phyloP scores from a whole-genome alignment of 345 rosid genomes.

The Hibiscus tridactylites region DNA sequence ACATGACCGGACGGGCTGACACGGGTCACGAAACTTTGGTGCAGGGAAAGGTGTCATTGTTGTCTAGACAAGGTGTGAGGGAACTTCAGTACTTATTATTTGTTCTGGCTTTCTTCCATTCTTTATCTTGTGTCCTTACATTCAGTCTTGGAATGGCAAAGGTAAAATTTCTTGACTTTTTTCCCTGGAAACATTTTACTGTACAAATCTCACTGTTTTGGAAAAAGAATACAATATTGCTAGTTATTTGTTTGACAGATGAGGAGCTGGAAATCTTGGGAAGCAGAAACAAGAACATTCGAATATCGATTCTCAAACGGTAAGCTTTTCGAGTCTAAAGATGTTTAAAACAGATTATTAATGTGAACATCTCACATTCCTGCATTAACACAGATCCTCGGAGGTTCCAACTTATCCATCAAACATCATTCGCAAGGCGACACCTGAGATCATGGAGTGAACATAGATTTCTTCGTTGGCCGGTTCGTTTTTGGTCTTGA shows the following conservation, averaged over 20 bases:
- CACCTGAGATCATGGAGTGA: slow-evolving; percentile 56
- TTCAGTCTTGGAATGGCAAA: slow-evolving; percentile 62
- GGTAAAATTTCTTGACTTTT: slow-evolving; percentile 16
- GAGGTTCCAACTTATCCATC: slow-evolving; percentile 43
- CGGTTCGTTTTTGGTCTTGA: slow-evolving; percentile 22
- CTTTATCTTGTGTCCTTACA: slow-evolving; percentile 36
- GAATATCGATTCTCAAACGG: slow-evolving; percentile 46
- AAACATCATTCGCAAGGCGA: slow-evolving; percentile 55
- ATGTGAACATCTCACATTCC: background rate
- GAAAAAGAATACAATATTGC: too few relatives aligned
- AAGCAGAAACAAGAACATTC: slow-evolving; percentile 50
- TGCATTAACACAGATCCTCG: slow-evolving; percentile 33
- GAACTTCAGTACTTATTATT: slow-evolving; percentile 47
- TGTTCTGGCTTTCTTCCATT: slow-evolving; percentile 48
- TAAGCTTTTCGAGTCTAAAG: slow-evolving; percentile 8
- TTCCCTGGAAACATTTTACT: too few relatives aligned
- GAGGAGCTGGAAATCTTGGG: slow-evolving; percentile 55
- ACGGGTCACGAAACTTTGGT: background rate
- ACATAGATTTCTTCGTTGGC: slow-evolving; percentile 37
- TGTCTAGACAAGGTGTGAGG: slow-evolving; percentile 38
- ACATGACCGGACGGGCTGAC: too few relatives aligned
- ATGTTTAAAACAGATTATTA: too few relatives aligned
- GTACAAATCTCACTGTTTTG: too few relatives aligned
- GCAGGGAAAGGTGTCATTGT: slow-evolving; percentile 47
- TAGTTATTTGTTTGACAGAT: slow-evolving; percentile 24